A percentile compares a stretch with the other conserved stretches of the same genome.
Evolutionary conservation across 129 eudicot species (phyloP).

Genomic region (Flaveria linearis): DNA sequence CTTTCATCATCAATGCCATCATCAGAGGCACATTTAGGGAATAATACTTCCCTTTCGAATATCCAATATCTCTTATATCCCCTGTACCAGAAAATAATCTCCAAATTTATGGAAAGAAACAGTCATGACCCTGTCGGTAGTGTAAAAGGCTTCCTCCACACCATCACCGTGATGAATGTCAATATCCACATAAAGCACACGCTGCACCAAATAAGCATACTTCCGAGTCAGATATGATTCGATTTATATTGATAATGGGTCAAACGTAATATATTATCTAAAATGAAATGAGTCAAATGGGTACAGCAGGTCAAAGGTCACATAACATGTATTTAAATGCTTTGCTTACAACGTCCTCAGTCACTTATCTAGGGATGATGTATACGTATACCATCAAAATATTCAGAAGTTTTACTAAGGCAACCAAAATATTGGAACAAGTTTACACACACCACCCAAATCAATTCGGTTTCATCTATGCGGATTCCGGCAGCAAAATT

Average conservation of each 20-base stretch:
- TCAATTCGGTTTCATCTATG: neutral
- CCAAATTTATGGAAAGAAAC: constrained; percentile 97
- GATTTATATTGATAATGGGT: neutral
- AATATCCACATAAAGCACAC: constrained; percentile 91
- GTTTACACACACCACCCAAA: neutral
- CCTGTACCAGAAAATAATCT: constrained; percentile 97
- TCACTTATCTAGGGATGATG: neutral
- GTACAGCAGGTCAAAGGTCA: neutral
- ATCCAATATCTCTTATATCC: constrained; percentile 81
- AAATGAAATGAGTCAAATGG: neutral
- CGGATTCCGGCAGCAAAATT: neutral
- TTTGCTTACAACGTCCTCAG: neutral
- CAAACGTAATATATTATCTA: neutral
- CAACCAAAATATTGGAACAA: neutral
- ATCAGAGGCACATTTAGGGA: constrained; percentile 89
- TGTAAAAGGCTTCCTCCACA: constrained; percentile 96
- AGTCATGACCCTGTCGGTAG: constrained; percentile 95
- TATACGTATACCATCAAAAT: neutral
- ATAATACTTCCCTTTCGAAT: constrained; percentile 75
- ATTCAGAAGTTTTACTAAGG: neutral
- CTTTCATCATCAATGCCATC: constrained; percentile 98
- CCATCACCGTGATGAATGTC: constrained; percentile 99
- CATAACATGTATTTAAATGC: neutral
- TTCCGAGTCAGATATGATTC: neutral
- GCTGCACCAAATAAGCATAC: constrained; percentile 50